These are phyloP conservation scores for Dalechampia spathulata DNA, from an alignment of 441 rosid species.

Conservation along the genomic window DNA sequence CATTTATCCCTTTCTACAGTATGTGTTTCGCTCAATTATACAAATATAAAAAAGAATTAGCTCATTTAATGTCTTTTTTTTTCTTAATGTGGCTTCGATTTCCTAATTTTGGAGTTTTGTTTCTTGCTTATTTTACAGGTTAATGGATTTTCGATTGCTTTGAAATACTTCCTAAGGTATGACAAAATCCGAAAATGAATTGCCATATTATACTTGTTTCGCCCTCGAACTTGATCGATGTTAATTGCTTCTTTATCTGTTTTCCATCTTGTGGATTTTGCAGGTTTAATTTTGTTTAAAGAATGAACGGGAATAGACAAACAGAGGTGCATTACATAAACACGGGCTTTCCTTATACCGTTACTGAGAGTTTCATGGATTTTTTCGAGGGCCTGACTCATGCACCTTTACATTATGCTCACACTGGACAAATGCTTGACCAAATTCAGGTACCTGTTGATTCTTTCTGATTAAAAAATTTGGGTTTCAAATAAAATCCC, in stretches of 20 bases:
- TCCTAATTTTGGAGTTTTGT: too few species aligned
- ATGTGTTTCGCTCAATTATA: too few species aligned
- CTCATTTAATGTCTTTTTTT: too few species aligned
- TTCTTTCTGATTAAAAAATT: neutral
- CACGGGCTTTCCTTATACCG: conserved; percentile 46
- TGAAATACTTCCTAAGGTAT: too few species aligned
- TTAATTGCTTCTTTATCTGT: too few species aligned
- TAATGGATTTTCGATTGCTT: neutral
- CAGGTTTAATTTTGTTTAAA: conserved; percentile 12
- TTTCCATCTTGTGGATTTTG: conserved; percentile 10
- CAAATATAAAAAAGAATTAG: too few species aligned
- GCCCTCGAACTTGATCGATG: too few species aligned
- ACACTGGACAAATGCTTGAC: conserved; percentile 43
- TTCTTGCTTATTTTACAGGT: conserved; percentile 10
- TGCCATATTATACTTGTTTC: too few species aligned
- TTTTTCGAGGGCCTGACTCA: conserved; percentile 64
- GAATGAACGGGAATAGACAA: conserved; percentile 49
- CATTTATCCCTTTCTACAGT: too few species aligned
- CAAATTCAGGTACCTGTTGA: conserved; percentile 33
- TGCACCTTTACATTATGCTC: conserved; percentile 53
- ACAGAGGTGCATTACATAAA: conserved; percentile 50
- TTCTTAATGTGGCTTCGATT: too few species aligned
- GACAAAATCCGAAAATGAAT: too few species aligned
- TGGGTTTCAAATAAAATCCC: neutral
- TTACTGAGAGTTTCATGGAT: conserved; percentile 60